Conservation (phyloP, 768 basidiomycete genomes). For the Suillus bovinus region DNA sequence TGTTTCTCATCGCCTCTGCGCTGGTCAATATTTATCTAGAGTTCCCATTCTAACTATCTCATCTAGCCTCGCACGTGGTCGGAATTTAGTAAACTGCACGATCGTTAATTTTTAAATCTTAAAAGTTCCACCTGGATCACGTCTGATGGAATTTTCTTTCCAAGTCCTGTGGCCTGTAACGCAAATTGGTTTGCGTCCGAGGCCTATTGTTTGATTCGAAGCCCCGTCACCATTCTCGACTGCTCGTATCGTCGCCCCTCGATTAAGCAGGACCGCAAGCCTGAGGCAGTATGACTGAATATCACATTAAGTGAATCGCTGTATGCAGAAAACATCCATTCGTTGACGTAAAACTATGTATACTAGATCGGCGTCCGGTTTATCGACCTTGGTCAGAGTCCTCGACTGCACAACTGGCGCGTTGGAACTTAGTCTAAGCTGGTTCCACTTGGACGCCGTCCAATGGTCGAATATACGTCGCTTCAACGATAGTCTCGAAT, state of each 20-base stretch:
- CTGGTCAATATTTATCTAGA: neutral
- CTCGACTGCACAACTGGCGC: neutral
- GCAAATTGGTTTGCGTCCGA: neutral
- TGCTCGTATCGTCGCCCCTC: neutral
- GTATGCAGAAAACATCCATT: neutral
- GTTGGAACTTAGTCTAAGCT: constrained; percentile 7
- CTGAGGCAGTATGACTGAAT: neutral
- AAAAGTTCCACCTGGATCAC: neutral
- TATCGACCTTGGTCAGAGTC: neutral
- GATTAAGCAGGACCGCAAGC: neutral
- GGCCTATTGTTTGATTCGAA: neutral
- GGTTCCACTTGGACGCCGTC: constrained; percentile 50
- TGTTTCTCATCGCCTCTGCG: neutral
- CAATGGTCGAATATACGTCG: constrained; percentile 44
- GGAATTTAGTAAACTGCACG: neutral
- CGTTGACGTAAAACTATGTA: too few species aligned
- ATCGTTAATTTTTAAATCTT: neutral
- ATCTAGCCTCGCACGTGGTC: neutral
- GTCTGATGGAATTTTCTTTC: neutral
- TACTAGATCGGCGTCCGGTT: neutral
- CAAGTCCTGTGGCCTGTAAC: neutral
- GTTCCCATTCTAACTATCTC: neutral
- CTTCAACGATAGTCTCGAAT: constrained; percentile 55
- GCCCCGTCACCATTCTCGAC: neutral
- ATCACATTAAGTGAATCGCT: neutral